These are phyloP conservation scores for Fusarium chuoi DNA, from an alignment of 2,329 filamentous ascomycete species.

Conservation along the genomic window DNA sequence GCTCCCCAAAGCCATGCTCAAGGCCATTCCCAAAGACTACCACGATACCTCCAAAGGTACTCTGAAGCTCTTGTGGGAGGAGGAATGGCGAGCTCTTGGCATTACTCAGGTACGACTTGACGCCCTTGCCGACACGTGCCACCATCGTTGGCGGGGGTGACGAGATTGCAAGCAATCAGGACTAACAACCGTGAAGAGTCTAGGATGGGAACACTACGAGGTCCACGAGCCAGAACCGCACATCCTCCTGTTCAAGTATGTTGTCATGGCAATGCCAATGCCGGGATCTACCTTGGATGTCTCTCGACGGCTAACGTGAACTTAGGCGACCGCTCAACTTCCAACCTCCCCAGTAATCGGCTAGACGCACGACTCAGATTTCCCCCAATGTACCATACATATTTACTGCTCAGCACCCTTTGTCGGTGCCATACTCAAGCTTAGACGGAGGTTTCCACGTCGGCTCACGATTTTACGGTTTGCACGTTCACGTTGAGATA, in stretches of 20 bases:
- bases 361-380: conserved; percentile 30
- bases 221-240: conserved; percentile 99
- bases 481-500: conserved; percentile 41
- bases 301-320: neutral
- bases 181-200: conserved; percentile 69
- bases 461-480: conserved; percentile 45
- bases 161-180: neutral
- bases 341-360: conserved; percentile 70
- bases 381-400: conserved; percentile 44
- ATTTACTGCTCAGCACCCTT: conserved; percentile 39
- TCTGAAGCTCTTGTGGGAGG: conserved; percentile 95
- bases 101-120: conserved; percentile 84
- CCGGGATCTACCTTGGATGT: neutral
- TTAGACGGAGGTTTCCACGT: conserved; percentile 31
- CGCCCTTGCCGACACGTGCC: neutral
- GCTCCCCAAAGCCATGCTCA: conserved; percentile 97
- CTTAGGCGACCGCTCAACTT: conserved; percentile 86
- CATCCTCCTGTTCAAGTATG: conserved; percentile 98
- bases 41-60: conserved; percentile 91
- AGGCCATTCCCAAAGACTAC: conserved; percentile 94
- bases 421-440: conserved; percentile 32
- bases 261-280: conserved; percentile 32
- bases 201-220: conserved; percentile 99
- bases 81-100: conserved; percentile 96
- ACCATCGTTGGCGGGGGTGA: neutral